A percentile compares a stretch with the other conserved stretches of the same genome.
These are phyloP conservation scores for Psilocybe subaeruginosa DNA, from an alignment of 768 basidiomycete species.

Conservation along the genomic window DNA sequence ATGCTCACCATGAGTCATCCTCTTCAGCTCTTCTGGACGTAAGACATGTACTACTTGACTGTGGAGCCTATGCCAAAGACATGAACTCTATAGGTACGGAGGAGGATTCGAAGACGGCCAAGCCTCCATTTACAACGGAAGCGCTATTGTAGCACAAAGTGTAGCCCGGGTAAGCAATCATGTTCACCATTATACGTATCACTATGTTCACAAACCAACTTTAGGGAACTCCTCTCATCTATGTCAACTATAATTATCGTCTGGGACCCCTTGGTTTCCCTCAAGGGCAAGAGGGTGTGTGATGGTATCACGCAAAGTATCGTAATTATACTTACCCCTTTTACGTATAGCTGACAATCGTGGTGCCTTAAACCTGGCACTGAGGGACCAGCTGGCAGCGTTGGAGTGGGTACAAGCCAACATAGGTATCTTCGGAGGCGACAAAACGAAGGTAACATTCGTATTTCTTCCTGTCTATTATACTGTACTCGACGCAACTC, in stretches of 20 bases:
- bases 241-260: conserved; percentile 43
- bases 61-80: not conserved
- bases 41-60: conserved; percentile 5
- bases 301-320: not conserved
- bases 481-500: not conserved
- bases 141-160: conserved; percentile 37
- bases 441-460: conserved; percentile 32
- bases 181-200: not conserved
- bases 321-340: not conserved
- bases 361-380: conserved; percentile 46
- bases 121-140: conserved; percentile 33
- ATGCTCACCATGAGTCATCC: not conserved
- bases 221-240: conserved; percentile 46
- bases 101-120: conserved; percentile 34
- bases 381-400: conserved; percentile 48
- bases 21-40: conserved; percentile 45
- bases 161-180: conserved; percentile 32
- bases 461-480: not conserved
- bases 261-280: conserved; percentile 51
- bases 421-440: conserved; percentile 63
- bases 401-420: conserved; percentile 62
- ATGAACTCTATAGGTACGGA: conserved; percentile 29
- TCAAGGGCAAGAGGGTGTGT: conserved; percentile 37
- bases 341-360: conserved; percentile 31
- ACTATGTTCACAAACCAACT: not conserved